phyloP scores from a whole-genome alignment of 768 basidiomycete genomes.

The Termitomyces sp. region DNA sequence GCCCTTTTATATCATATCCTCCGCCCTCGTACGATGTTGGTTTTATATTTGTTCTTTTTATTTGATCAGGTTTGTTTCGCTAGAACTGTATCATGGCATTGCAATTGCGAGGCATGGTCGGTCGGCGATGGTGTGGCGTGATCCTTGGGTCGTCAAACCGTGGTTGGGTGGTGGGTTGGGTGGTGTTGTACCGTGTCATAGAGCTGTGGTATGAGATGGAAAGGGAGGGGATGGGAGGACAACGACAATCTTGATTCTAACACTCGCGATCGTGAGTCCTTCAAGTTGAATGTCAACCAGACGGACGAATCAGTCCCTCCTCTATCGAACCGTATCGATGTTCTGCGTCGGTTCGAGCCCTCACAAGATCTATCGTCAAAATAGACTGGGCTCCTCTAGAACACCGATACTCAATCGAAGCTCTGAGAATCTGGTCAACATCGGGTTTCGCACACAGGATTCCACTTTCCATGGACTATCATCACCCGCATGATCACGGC shows the following conservation, averaged over 20 bases:
- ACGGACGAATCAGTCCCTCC: not conserved
- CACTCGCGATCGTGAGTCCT: not conserved
- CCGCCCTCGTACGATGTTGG: slow-evolving; percentile 5
- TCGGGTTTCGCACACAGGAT: no score
- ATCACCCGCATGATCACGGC: not conserved
- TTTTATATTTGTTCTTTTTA: slow-evolving; percentile 12
- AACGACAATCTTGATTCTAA: not conserved
- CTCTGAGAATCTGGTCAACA: no score
- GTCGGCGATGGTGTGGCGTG: not conserved
- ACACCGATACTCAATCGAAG: not conserved
- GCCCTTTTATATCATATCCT: not conserved
- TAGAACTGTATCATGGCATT: slow-evolving; percentile 18
- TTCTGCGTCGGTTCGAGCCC: no score
- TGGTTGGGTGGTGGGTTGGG: not conserved
- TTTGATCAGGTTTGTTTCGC: slow-evolving; percentile 15
- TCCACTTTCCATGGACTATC: no score
- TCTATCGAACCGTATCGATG: not conserved
- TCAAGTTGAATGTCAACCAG: not conserved
- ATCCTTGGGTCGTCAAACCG: not conserved
- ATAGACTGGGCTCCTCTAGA: not conserved
- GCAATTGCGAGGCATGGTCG: slow-evolving; percentile 11
- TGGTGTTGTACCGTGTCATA: not conserved
- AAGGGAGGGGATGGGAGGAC: not conserved
- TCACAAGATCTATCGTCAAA: no score
- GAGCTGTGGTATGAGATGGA: not conserved